Base-by-base conservation (phyloP, 2,329 filamentous ascomycete species). In the Exophiala calicioides region DNA sequence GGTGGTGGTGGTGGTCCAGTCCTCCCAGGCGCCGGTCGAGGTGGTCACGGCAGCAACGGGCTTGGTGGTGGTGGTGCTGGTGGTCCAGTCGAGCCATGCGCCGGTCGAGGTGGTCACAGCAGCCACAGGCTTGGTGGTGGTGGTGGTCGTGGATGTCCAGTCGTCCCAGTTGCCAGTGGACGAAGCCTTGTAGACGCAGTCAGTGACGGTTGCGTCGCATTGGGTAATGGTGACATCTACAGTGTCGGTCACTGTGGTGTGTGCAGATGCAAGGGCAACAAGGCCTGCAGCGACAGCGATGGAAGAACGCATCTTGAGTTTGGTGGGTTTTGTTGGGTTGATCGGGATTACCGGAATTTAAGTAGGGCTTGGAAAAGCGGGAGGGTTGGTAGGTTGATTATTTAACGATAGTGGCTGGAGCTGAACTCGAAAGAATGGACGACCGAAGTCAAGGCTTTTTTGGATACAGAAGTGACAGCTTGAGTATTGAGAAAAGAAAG, bases 171-270 rank as follows among this genome's bases (percentile, higher is more conserved):
- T 33, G 1, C 27, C 40, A 30, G 44, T 44, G 13, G 38, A 9
- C 15, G 35, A 34, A 16, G 44, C 32, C 52, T 55, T 53, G 53
- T 56, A 56, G 15, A 53, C 53, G 53, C 83, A 86, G 79, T 85
- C 62, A 66, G 78, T 76, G 62, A 84, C 79, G 52, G 74, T 73
- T 38, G 79, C 70, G 48, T 68, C 74, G 74, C 80, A 83, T 42
- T 77, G 80, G 67, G 78, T 83, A 75, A 84, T 71, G 68, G 80
- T 84, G 58, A 79, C 70, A 63, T 76, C 72, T 63, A 80, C 73
- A 57, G 77, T 81, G 63, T 70, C 68, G 75, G 78, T 80, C 69
- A 81, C 69, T 62, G 78, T 74, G 45, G 34, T 37, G 30, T 31
- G 29, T 23, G 57, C 55, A 24, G 46, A 49, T 19, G 47, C 56